These are phyloP conservation scores for Rhipidocladum racemiflorum DNA, from an alignment of 176 grass and related monocot genomes.

Conservation along the genomic window DNA sequence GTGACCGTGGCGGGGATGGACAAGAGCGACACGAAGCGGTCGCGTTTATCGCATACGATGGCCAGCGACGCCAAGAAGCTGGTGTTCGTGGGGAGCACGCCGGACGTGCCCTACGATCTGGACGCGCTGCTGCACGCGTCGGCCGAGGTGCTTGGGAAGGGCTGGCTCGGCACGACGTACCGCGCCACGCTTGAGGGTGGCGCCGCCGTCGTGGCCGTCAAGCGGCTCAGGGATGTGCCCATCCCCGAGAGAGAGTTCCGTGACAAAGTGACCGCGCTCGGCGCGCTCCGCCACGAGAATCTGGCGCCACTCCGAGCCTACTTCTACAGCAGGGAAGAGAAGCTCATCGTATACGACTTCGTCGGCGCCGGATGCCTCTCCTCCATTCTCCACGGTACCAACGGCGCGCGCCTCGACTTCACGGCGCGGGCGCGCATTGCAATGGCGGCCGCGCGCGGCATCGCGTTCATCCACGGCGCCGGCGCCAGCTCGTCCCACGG, in stretches of 20 bases:
- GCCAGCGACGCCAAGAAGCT: conserved; percentile 47
- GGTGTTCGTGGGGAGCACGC: conserved; percentile 48
- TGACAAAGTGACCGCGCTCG: conserved; percentile 42
- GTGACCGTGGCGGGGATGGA: conserved; percentile 15
- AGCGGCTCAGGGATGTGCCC: conserved; percentile 56
- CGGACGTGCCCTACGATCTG: conserved; percentile 58
- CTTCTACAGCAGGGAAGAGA: conserved; percentile 80
- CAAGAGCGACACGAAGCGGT: not conserved
- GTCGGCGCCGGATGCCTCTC: conserved; percentile 51
- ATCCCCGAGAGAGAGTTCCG: conserved; percentile 67
- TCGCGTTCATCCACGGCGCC: conserved; percentile 64
- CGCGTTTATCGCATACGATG: not conserved
- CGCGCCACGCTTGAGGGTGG: conserved; percentile 72
- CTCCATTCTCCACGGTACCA: conserved; percentile 53
- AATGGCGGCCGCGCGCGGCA: conserved; percentile 52
- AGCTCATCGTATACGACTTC: conserved; percentile 78
- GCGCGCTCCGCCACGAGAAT: conserved; percentile 49
- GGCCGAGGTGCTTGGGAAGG: conserved; percentile 79
- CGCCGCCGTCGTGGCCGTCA: conserved; percentile 47
- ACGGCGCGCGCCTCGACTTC: conserved; percentile 43
- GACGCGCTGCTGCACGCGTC: conserved; percentile 74
- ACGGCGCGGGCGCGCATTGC: conserved; percentile 49
- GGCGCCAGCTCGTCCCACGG: conserved; percentile 54
- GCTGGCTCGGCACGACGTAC: conserved; percentile 80
- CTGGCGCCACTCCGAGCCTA: conserved; percentile 63